Percentiles rank a stretch among this genome's conserved stretches.
These are phyloP conservation scores for Penicillium daleae DNA, from an alignment of 495 filamentous ascomycete genomes.

Conservation along the genomic window DNA sequence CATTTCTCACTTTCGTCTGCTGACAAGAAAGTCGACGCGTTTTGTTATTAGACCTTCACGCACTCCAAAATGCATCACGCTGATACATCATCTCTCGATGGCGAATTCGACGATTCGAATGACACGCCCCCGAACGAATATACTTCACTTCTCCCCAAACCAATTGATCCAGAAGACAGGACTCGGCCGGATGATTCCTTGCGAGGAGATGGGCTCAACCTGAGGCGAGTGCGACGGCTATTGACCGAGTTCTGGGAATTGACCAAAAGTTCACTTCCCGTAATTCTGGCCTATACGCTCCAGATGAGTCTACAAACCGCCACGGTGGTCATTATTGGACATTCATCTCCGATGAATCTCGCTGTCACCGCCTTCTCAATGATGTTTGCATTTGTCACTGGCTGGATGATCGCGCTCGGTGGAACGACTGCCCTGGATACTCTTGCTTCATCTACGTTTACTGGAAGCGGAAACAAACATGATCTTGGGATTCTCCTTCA, in stretches of 20 bases:
- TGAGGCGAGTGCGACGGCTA: slow-evolving; percentile 27
- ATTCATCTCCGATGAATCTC: slow-evolving; percentile 77
- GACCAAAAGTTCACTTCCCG: slow-evolving; percentile 70
- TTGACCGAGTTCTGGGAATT: slow-evolving; percentile 71
- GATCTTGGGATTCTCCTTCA: slow-evolving; percentile 85
- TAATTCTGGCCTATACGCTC: slow-evolving; percentile 86
- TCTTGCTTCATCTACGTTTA: slow-evolving; percentile 83
- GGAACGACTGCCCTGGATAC: slow-evolving; percentile 92
- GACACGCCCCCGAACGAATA: slow-evolving; percentile 38
- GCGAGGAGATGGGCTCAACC: slow-evolving; percentile 15
- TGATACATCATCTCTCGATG: not conserved
- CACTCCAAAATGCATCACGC: not conserved
- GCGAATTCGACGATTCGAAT: not conserved
- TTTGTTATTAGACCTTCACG: not conserved
- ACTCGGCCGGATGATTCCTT: slow-evolving; percentile 12
- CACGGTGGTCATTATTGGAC: slow-evolving; percentile 83
- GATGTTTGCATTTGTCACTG: slow-evolving; percentile 93
- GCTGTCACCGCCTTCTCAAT: slow-evolving; percentile 86
- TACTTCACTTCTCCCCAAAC: slow-evolving; percentile 54
- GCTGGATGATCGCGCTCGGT: slow-evolving; percentile 89
- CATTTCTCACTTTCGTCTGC: not conserved
- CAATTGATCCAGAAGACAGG: slow-evolving; percentile 16
- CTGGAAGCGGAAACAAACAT: slow-evolving; percentile 78
- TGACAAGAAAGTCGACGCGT: not conserved
- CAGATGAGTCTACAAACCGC: slow-evolving; percentile 88